Conservation (phyloP, 805 yeast species). For the Saturnispora halmiae region DNA sequence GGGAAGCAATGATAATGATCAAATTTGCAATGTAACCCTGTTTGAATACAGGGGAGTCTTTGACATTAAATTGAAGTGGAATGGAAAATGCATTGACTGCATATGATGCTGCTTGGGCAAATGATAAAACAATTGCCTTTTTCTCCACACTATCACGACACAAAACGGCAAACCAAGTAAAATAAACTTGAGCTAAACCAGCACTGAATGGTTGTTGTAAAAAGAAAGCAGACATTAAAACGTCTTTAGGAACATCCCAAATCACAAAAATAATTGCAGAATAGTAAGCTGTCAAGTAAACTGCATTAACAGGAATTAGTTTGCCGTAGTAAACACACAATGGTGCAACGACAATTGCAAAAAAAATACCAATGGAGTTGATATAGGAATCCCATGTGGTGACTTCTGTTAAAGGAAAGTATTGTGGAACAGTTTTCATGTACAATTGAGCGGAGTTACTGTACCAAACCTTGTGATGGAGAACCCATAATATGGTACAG, state of each 20-base stretch:
- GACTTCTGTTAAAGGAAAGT: constrained; percentile 11
- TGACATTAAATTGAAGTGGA: constrained; percentile 16
- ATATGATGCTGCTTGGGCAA: constrained; percentile 14
- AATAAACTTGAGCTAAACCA: constrained; percentile 17
- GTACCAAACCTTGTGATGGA: constrained; percentile 30
- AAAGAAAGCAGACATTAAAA: constrained; percentile 36
- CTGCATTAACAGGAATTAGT: constrained; percentile 8
- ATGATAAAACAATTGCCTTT: constrained; percentile 15
- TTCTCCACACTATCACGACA: constrained; percentile 18
- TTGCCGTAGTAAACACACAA: constrained; percentile 33
- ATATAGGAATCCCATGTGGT: constrained; percentile 15
- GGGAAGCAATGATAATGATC: constrained; percentile 8
- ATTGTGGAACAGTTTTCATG: constrained; percentile 14
- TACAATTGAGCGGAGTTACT: constrained; percentile 22
- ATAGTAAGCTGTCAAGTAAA: constrained; percentile 9
- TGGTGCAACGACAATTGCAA: constrained; percentile 27
- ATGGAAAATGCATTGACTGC: constrained; percentile 16
- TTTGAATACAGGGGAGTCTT: constrained; percentile 13
- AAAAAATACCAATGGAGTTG: constrained; percentile 13
- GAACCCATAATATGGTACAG: constrained; percentile 18
- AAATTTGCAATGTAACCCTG: constrained; percentile 15
- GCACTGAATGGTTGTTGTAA: constrained; percentile 16
- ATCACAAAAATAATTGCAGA: constrained; percentile 11
- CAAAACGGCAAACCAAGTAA: constrained; percentile 16
- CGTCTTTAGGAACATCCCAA: constrained; percentile 10